Percentiles rank a stretch among this genome's conserved stretches.
These are phyloP conservation scores for Arachis hypogaea DNA, from an alignment of 306 rosid genomes.

Conservation along the genomic window DNA sequence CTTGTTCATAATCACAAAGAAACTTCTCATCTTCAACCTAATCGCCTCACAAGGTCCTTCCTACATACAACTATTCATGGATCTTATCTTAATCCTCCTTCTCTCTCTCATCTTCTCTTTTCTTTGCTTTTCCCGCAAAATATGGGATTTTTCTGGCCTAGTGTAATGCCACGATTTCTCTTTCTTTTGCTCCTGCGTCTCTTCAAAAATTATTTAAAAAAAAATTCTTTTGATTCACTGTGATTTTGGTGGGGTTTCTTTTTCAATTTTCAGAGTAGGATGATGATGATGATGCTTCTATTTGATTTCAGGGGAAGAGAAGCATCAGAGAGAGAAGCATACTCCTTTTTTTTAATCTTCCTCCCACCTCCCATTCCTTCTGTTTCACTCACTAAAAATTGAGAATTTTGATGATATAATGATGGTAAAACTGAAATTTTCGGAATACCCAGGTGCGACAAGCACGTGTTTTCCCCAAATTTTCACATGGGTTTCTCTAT, in stretches of 20 bases:
- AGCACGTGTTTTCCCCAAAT: not conserved
- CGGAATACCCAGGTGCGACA: slow-evolving; percentile 26
- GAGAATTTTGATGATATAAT: not conserved
- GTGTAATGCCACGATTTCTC: not conserved
- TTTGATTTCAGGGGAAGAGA: not conserved
- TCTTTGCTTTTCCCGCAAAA: not conserved
- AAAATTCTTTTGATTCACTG: too few species aligned
- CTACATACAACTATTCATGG: not conserved
- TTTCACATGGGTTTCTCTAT: not conserved
- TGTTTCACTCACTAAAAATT: not conserved
- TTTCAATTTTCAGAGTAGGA: not conserved
- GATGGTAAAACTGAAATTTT: not conserved
- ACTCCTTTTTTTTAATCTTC: too few species aligned
- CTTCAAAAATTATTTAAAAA: too few species aligned
- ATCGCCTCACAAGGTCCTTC: slow-evolving; percentile 66
- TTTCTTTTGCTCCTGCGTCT: not conserved
- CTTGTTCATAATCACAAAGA: slow-evolving; percentile 48
- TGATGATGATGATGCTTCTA: not conserved
- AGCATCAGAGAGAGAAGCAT: not conserved
- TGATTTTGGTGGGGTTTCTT: too few species aligned
- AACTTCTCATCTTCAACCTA: slow-evolving; percentile 50
- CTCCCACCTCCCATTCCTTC: not conserved
- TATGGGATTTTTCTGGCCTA: slow-evolving; percentile 1
- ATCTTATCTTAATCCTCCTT: slow-evolving; percentile 6
- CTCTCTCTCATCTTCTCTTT: not conserved